Evolutionary conservation across 1,284 basidiomycete species (phyloP).

Genomic region (Ceratobasidium sp.): DNA sequence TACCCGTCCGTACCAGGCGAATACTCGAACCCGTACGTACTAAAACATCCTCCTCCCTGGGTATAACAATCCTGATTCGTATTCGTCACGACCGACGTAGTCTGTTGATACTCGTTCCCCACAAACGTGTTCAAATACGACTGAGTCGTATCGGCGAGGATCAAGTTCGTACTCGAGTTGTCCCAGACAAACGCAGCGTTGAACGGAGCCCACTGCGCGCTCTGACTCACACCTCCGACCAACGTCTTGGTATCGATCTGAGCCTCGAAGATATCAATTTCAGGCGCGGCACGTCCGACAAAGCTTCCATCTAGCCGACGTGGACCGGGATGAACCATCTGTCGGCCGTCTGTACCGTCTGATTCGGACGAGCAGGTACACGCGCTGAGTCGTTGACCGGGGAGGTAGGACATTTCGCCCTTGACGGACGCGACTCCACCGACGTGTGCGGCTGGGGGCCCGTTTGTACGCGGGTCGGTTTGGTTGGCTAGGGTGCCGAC

Average conservation of each 20-base stretch:
- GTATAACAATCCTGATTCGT: slow-evolving; percentile 65
- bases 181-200: slow-evolving; percentile 55
- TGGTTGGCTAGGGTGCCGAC: slow-evolving; percentile 63
- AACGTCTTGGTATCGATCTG: slow-evolving; percentile 53
- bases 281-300: slow-evolving; percentile 73
- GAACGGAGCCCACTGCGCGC: slow-evolving; percentile 66
- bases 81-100: slow-evolving; percentile 69
- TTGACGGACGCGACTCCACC: slow-evolving; percentile 56
- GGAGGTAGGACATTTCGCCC: slow-evolving; percentile 73
- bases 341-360: slow-evolving; percentile 57
- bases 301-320: slow-evolving; percentile 69
- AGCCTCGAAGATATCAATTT: slow-evolving; percentile 58
- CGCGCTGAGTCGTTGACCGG: slow-evolving; percentile 83
- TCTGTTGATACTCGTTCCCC: slow-evolving; percentile 74
- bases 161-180: slow-evolving; percentile 57
- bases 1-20: slow-evolving; percentile 72
- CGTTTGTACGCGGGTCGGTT: slow-evolving; percentile 50
- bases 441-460: slow-evolving; percentile 57
- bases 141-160: slow-evolving; percentile 63
- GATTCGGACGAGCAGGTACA: slow-evolving; percentile 74
- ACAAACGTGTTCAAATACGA: slow-evolving; percentile 65
- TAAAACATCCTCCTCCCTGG: slow-evolving; percentile 63
- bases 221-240: slow-evolving; percentile 72
- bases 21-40: slow-evolving; percentile 77
- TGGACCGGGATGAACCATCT: slow-evolving; percentile 78